Percentiles rank a stretch among this genome's conserved stretches.
Evolutionary conservation across 345 rosid genomes (phyloP).

Genomic region (Melastoma malabathricum): DNA sequence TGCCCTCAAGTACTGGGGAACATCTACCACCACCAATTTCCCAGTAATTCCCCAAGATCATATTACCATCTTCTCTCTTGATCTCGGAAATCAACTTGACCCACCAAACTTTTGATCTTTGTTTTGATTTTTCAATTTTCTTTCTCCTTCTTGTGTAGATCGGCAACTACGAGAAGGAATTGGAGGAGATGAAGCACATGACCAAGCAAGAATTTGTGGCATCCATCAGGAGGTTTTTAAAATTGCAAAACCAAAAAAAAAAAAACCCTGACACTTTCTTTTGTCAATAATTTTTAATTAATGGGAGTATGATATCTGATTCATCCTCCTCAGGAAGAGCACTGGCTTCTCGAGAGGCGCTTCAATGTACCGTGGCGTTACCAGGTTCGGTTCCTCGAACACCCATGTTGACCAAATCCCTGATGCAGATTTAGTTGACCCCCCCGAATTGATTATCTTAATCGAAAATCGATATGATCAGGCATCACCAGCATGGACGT

Average conservation of each 20-base stretch:
- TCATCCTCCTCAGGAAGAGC: constrained; percentile 54
- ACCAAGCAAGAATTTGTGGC: constrained; percentile 98
- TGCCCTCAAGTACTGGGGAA: constrained; percentile 96
- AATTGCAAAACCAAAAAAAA: neutral
- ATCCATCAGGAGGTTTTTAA: constrained; percentile 69
- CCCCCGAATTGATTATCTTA: constrained; percentile 2
- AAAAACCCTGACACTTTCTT: too few relatives aligned
- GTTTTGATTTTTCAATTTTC: neutral
- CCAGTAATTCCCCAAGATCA: constrained; percentile 28
- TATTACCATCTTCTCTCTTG: too few relatives aligned
- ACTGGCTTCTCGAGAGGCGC: constrained; percentile 99
- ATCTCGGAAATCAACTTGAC: too few relatives aligned
- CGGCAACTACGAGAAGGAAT: constrained; percentile 84
- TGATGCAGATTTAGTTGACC: neutral
- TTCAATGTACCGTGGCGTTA: constrained; percentile 98
- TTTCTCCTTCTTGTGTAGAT: constrained; percentile 30
- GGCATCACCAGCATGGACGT: constrained; percentile 99
- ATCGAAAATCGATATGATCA: constrained; percentile 9
- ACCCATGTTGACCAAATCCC: too few relatives aligned
- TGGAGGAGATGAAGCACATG: constrained; percentile 98
- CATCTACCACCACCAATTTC: constrained; percentile 91
- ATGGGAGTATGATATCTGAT: neutral
- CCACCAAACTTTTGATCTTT: too few relatives aligned
- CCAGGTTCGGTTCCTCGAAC: constrained; percentile 33
- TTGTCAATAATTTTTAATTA: too few relatives aligned